phyloP scores from a whole-genome alignment of 192 early-diverging fungal genomes.

The Neocallimastix lanati region DNA sequence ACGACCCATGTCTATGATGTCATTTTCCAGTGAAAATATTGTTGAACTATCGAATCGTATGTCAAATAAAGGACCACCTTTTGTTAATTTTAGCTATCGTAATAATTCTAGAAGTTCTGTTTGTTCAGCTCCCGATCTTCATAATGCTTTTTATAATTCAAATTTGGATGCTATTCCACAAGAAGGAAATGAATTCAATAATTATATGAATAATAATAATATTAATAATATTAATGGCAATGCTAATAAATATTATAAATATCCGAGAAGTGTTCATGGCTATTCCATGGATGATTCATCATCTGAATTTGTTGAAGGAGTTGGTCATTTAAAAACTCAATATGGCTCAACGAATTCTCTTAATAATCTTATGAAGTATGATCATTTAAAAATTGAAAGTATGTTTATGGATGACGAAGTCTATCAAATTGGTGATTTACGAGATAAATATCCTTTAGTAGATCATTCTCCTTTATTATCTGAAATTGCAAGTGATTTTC shows the following conservation, averaged over 20 bases:
- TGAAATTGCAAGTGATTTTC: slow-evolving; percentile 45
- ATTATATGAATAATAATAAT: background rate
- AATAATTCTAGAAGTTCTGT: background rate
- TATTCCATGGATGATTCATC: background rate
- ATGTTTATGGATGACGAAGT: background rate
- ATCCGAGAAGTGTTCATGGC: background rate
- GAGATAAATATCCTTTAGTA: background rate
- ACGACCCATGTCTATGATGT: background rate
- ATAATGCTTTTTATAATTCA: background rate
- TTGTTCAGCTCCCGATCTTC: background rate
- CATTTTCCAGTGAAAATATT: background rate
- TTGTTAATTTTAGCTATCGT: background rate
- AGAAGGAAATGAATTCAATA: background rate
- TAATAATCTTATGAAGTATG: background rate
- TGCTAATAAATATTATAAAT: background rate
- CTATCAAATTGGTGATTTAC: background rate
- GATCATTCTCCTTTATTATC: slow-evolving; percentile 50
- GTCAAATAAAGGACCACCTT: background rate
- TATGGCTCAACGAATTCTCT: background rate
- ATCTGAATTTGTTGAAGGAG: background rate
- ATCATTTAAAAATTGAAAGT: background rate
- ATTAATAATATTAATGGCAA: background rate
- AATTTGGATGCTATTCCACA: background rate
- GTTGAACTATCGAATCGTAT: background rate
- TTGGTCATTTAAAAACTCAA: background rate